Evolutionary conservation across 768 basidiomycete genomes (phyloP).

Genomic region (Auricularia heimuer): DNA sequence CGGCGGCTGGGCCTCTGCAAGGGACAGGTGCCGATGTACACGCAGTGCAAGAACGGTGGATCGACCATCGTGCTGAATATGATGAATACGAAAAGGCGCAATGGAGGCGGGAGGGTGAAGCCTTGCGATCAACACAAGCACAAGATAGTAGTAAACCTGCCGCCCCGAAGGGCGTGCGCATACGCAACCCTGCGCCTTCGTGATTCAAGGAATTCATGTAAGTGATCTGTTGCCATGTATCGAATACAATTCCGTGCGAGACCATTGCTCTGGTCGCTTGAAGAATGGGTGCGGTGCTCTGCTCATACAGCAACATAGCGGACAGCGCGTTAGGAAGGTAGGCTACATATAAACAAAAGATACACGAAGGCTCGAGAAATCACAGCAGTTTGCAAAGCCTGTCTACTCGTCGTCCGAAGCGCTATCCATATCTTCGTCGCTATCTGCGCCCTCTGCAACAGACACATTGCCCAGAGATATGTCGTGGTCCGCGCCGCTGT

Average conservation of each 20-base stretch:
- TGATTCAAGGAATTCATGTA: too few species aligned
- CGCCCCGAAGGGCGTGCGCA: background rate
- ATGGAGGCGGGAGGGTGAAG: conserved; percentile 69
- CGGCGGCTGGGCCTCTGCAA: conserved; percentile 24
- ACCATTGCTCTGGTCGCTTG: too few species aligned
- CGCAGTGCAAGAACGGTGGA: conserved; percentile 89
- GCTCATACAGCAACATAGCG: too few species aligned
- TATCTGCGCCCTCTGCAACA: conserved; percentile 86
- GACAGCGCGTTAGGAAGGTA: background rate
- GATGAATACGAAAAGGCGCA: conserved; percentile 70
- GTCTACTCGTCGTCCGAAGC: conserved; percentile 8
- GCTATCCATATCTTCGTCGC: conserved; percentile 57
- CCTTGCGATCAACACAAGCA: background rate
- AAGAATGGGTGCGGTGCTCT: too few species aligned
- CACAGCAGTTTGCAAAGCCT: background rate
- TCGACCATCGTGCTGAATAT: conserved; percentile 74
- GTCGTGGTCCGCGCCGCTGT: conserved; percentile 87
- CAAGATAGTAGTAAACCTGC: background rate
- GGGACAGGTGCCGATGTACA: conserved; percentile 31
- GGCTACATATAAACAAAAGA: background rate
- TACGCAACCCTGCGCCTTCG: background rate
- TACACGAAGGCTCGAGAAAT: background rate
- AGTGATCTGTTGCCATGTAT: too few species aligned
- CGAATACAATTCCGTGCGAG: too few species aligned
- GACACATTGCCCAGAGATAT: conserved; percentile 73